A percentile compares a stretch with the other conserved stretches of the same genome.
phyloP scores from a whole-genome alignment of 2,329 filamentous ascomycete species.

The Colletotrichum sp. region DNA sequence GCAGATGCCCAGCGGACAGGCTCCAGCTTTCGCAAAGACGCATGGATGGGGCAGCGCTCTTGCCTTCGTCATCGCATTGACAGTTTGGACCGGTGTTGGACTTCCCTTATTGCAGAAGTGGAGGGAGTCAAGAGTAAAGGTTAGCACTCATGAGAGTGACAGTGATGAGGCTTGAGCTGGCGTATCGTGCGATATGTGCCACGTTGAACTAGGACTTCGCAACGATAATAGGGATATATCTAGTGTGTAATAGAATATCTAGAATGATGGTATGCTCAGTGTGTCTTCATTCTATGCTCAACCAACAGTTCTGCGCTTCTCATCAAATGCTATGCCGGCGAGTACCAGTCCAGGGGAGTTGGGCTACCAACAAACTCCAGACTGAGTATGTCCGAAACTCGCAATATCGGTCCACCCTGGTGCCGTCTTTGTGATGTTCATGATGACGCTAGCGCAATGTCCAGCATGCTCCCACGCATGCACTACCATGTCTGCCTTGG shows the following conservation, averaged over 20 bases:
- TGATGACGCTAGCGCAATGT: not conserved
- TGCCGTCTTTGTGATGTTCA: not conserved
- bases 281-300: not conserved
- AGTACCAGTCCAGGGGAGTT: too few species aligned
- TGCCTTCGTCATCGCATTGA: slow-evolving; percentile 34
- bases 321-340: not conserved
- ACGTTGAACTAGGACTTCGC: not conserved
- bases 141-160: slow-evolving; percentile 3
- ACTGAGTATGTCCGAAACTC: not conserved
- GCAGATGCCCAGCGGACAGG: slow-evolving; percentile 39
- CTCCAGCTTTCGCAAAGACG: slow-evolving; percentile 36
- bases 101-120: slow-evolving; percentile 29
- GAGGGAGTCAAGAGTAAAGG: slow-evolving; percentile 15
- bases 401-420: not conserved
- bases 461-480: not conserved
- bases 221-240: not conserved
- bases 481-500: slow-evolving; percentile 9
- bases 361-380: not conserved
- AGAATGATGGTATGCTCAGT: not conserved
- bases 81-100: slow-evolving; percentile 36
- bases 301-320: not conserved
- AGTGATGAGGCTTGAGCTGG: not conserved
- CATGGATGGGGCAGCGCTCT: slow-evolving; percentile 40
- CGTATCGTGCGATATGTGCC: not conserved
- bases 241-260: not conserved